phyloP scores from a whole-genome alignment of 2,329 filamentous ascomycete species.

The Pezizomycotina sp. region DNA sequence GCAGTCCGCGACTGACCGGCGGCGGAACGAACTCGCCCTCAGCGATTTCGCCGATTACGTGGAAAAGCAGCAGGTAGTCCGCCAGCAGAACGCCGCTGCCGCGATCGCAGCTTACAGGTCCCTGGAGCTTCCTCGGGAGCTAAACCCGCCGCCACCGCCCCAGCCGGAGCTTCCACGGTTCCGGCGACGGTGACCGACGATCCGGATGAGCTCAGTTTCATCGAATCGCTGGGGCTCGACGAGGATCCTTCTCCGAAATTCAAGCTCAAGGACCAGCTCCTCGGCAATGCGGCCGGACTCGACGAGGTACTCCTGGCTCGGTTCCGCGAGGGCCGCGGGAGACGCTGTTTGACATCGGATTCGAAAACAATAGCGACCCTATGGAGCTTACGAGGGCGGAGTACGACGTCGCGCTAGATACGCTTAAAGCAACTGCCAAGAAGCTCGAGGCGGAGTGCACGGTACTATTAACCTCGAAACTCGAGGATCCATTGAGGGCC shows the following conservation, averaged over 20 bases:
- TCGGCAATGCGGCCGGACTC: conserved; percentile 44
- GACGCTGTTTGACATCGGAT: conserved; percentile 76
- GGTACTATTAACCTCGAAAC: conserved; percentile 75
- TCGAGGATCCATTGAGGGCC: conserved; percentile 49
- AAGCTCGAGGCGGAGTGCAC: conserved; percentile 54
- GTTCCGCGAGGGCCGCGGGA: conserved; percentile 71
- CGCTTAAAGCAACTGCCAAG: conserved; percentile 49
- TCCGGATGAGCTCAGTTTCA: conserved; percentile 76
- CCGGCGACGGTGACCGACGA: conserved; percentile 39
- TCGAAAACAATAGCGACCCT: conserved; percentile 74
- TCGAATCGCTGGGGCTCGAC: conserved; percentile 58
- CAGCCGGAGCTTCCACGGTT: conserved; percentile 24
- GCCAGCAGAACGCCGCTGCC: conserved; percentile 36
- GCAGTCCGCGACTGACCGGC: conserved; percentile 2
- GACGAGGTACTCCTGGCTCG: conserved; percentile 49
- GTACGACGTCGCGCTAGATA: conserved; percentile 55
- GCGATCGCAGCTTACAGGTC: conserved; percentile 6
- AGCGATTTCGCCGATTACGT: conserved; percentile 97
- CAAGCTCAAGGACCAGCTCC: conserved; percentile 58
- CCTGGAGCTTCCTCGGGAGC: conserved; percentile 30
- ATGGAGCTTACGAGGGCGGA: conserved; percentile 60
- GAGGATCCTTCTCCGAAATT: conserved; percentile 40
- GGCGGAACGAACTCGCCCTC: conserved; percentile 39
- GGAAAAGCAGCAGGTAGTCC: conserved; percentile 72
- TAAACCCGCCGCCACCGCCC: conserved; percentile 26